A percentile compares a stretch with the other conserved stretches of the same genome.
Evolutionary conservation across 208 protist species (phyloP).

Genomic region (Trypanosoma lewisi): DNA sequence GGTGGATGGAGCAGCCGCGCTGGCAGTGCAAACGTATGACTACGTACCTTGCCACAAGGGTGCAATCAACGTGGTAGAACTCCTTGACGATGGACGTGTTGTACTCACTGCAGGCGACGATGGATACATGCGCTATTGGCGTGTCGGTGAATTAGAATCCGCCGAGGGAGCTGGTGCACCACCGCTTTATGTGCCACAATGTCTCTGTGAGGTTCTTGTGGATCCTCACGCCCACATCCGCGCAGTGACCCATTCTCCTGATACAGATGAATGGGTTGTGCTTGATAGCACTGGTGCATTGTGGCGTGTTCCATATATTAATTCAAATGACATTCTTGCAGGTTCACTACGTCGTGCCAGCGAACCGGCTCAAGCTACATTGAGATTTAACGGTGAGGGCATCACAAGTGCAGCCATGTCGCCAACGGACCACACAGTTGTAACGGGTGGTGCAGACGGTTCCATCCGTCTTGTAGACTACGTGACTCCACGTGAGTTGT

Average conservation of each 20-base stretch:
- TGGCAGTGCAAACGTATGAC: constrained; percentile 32
- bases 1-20: constrained; percentile 29
- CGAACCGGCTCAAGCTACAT: constrained; percentile 5
- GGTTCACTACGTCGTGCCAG: background rate
- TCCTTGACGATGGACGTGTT: constrained; percentile 64
- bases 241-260: constrained; percentile 48
- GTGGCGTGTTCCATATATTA: constrained; percentile 25
- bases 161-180: constrained; percentile 88
- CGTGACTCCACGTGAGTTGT: constrained; percentile 56
- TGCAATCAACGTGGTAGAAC: constrained; percentile 83
- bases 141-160: constrained; percentile 85
- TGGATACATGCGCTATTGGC: constrained; percentile 95
- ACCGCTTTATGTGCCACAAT: constrained; percentile 68
- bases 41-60: constrained; percentile 80
- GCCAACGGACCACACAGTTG: constrained; percentile 67
- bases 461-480: constrained; percentile 91
- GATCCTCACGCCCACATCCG: constrained; percentile 47
- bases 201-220: constrained; percentile 75
- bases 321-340: constrained; percentile 13
- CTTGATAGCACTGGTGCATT: constrained; percentile 56
- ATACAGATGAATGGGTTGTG: constrained; percentile 68
- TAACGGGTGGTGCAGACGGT: constrained; percentile 92
- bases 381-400: constrained; percentile 89
- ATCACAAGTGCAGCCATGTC: constrained; percentile 84
- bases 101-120: constrained; percentile 95